phyloP scores from a whole-genome alignment of 2,329 filamentous ascomycete genomes.

The Torrubiella hemipterigena region DNA sequence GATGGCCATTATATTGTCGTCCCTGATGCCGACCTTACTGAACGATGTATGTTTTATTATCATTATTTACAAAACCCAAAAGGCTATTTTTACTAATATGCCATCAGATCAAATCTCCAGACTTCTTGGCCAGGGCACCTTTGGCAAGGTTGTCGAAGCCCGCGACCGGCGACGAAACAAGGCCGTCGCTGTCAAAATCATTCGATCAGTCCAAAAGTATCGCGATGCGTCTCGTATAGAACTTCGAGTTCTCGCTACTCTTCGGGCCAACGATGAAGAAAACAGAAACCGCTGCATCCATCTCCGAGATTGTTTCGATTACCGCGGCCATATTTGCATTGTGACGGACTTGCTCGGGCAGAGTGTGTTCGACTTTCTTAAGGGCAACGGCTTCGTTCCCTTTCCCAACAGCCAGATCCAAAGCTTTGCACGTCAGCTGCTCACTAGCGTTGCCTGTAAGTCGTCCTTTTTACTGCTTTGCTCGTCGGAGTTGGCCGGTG shows the following conservation, averaged over 20 bases:
- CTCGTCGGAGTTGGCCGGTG: not conserved
- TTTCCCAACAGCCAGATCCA: slow-evolving; percentile 99
- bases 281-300: slow-evolving; percentile 97
- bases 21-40: slow-evolving; percentile 73
- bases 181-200: slow-evolving; percentile 89
- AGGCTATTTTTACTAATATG: not conserved
- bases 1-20: slow-evolving; percentile 95
- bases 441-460: slow-evolving; percentile 97
- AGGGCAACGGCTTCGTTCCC: slow-evolving; percentile 87
- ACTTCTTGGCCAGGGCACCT: slow-evolving; percentile 89
- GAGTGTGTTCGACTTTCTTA: slow-evolving; percentile 96
- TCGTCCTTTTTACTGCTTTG: slow-evolving; percentile 16
- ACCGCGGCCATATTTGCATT: slow-evolving; percentile 88
- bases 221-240: slow-evolving; percentile 93
- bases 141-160: slow-evolving; percentile 95
- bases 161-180: slow-evolving; percentile 68
- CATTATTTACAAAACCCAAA: too few relatives aligned
- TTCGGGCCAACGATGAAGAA: slow-evolving; percentile 80
- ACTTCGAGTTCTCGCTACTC: slow-evolving; percentile 78
- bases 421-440: slow-evolving; percentile 85
- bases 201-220: slow-evolving; percentile 96
- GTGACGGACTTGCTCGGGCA: slow-evolving; percentile 72
- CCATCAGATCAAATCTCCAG: slow-evolving; percentile 70
- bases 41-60: slow-evolving; percentile 59
- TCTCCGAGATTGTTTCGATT: slow-evolving; percentile 93